Conservation (phyloP, 1,139 yeast species). For the Zygosaccharomyces sapae region DNA sequence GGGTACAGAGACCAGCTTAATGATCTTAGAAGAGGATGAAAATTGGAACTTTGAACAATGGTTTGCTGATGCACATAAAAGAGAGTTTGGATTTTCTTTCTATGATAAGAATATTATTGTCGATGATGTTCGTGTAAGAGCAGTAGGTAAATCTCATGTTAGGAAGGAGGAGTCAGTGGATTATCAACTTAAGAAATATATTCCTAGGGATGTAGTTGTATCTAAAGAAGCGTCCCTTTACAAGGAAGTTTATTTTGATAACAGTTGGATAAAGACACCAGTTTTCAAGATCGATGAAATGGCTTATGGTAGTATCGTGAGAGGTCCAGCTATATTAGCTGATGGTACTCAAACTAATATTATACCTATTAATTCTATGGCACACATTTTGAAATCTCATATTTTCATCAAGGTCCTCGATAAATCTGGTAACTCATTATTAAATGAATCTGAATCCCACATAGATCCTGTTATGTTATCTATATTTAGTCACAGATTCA, state of each 20-base stretch:
- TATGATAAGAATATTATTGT: slow-evolving; percentile 59
- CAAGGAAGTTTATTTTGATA: slow-evolving; percentile 45
- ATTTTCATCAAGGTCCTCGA: slow-evolving; percentile 43
- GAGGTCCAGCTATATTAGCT: slow-evolving; percentile 80
- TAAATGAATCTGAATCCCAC: slow-evolving; percentile 5
- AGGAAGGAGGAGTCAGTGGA: slow-evolving; percentile 38
- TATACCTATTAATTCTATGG: slow-evolving; percentile 67
- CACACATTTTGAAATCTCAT: slow-evolving; percentile 59
- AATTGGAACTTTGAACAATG: slow-evolving; percentile 37
- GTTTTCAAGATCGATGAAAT: slow-evolving; percentile 51
- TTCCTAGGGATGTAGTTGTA: slow-evolving; percentile 17
- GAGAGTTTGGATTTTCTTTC: slow-evolving; percentile 68
- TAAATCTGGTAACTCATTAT: slow-evolving; percentile 28
- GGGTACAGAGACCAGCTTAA: slow-evolving; percentile 83
- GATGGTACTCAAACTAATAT: slow-evolving; percentile 86
- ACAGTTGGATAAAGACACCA: slow-evolving; percentile 50
- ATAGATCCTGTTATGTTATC: slow-evolving; percentile 70
- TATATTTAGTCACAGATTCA: slow-evolving; percentile 77
- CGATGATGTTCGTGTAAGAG: slow-evolving; percentile 77
- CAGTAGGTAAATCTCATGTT: slow-evolving; percentile 47
- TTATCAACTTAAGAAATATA: slow-evolving; percentile 33
- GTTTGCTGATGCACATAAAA: slow-evolving; percentile 51
- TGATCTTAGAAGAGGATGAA: slow-evolving; percentile 46
- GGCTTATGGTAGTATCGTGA: slow-evolving; percentile 48
- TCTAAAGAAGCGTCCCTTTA: slow-evolving; percentile 31